Evolutionary conservation across 257 asterid species (phyloP), one percentile per base, ranked within the genome.

Genomic region (Solanum pimpinellifolium): DNA sequence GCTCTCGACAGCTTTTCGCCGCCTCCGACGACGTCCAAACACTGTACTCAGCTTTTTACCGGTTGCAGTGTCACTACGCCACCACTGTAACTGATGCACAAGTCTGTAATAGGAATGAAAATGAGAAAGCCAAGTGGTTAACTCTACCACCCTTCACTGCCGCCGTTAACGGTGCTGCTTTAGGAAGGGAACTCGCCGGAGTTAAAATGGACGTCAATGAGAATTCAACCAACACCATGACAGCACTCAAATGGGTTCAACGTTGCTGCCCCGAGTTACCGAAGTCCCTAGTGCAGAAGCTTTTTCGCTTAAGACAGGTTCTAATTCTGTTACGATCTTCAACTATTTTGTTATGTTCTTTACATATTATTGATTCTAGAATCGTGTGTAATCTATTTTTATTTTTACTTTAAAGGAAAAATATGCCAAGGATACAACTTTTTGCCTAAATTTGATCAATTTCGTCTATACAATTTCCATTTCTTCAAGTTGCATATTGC

Each of bases 201-300:
- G 94, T 80, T 46, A 11, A 91, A 42, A 84, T 70, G 49, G 59
- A 70, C 25, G 78, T 70, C 78, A 70, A 33, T 7, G 78, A 65
- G 6, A 78, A 83, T 25, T 56, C 42, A 18, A 25, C 77, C 11
- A 29, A 89, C 75, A 21, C 87, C 49, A 86, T 89, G 90, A 94
- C 98, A 88, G 96, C 98, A 66, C 91, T 96, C 56, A 96, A 96
- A 87, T 97, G 99, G 99, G 92, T 95, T 66, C 92, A 86, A 0
- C 92, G 92, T 76, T 97, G 97, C 93, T 95, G 94, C 91, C 99
- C 99, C 59, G 91, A 96, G 87, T 90, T 96, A 78, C 99, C 98
- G 49, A 92, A 93, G 91, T 89, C 93, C 83, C 95, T 96, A n/a
- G 97, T 97, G 23, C 99, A 96, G 89, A 96, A 97, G 88, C 97